These are phyloP conservation scores for Pythium plurisporium DNA, from an alignment of 352 stramenopile species.

Conservation along the genomic window DNA sequence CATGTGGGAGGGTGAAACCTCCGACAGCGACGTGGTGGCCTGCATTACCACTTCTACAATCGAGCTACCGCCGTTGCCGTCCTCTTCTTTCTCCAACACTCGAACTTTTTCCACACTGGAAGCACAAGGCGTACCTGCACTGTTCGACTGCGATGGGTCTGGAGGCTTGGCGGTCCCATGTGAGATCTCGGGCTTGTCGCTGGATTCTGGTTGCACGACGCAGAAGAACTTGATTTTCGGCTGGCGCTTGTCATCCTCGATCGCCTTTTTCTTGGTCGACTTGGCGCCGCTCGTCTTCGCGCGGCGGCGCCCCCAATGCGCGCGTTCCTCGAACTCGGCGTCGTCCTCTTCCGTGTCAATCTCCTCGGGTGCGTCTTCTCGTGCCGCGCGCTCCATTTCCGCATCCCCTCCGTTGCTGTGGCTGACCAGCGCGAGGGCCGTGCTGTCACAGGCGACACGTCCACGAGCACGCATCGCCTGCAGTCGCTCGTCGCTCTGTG, in stretches of 20 bases:
- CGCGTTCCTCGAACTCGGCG: slow-evolving; percentile 62
- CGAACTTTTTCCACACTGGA: neutral
- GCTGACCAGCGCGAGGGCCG: slow-evolving; percentile 28
- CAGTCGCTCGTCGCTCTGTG: neutral
- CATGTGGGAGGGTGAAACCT: neutral
- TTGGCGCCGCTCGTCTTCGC: slow-evolving; percentile 28
- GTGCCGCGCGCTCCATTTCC: neutral
- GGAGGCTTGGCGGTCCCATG: neutral
- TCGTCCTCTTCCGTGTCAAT: slow-evolving; percentile 76
- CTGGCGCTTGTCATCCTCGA: slow-evolving; percentile 36
- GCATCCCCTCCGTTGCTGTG: slow-evolving; percentile 1
- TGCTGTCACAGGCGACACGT: slow-evolving; percentile 1
- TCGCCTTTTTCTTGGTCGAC: slow-evolving; percentile 11
- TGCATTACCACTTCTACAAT: slow-evolving; percentile 9
- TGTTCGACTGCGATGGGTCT: neutral
- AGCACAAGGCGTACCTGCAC: too few species aligned
- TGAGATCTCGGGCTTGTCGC: neutral
- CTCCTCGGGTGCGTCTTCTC: slow-evolving; percentile 28
- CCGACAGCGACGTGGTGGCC: neutral
- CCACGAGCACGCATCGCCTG: neutral
- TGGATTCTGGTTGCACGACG: slow-evolving; percentile 14
- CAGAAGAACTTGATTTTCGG: slow-evolving; percentile 69
- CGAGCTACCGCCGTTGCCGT: slow-evolving; percentile 12
- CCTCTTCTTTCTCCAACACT: slow-evolving; percentile 5
- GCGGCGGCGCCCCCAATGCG: slow-evolving; percentile 53